phyloP scores from a whole-genome alignment of 805 yeast species.

The Ogataea haglerorum region DNA sequence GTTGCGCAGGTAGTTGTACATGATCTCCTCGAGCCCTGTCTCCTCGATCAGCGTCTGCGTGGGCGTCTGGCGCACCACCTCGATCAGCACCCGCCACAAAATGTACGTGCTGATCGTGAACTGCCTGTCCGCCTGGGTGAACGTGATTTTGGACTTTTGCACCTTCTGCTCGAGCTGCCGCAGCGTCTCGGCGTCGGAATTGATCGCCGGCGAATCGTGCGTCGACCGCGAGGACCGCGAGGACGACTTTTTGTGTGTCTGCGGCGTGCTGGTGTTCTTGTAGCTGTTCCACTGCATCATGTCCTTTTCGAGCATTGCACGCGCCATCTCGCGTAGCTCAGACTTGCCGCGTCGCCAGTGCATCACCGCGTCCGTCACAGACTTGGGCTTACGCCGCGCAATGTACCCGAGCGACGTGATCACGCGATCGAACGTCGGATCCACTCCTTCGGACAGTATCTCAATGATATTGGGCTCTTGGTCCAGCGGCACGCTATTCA shows the following conservation, averaged over 20 bases:
- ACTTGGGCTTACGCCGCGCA: constrained; percentile 86
- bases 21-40: constrained; percentile 84
- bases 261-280: constrained; percentile 8
- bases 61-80: constrained; percentile 85
- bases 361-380: constrained; percentile 97
- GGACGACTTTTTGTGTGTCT: constrained; percentile 24
- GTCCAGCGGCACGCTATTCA: constrained; percentile 57
- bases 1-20: constrained; percentile 81
- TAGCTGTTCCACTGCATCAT: constrained; percentile 24
- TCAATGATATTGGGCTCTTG: constrained; percentile 79
- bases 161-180: constrained; percentile 27
- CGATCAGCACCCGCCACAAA: constrained; percentile 86
- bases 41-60: constrained; percentile 72
- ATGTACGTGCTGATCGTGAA: constrained; percentile 84
- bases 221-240: constrained; percentile 21
- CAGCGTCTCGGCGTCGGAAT: constrained; percentile 12
- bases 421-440: constrained; percentile 80
- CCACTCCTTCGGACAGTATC: constrained; percentile 79
- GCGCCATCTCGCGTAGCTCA: constrained; percentile 70
- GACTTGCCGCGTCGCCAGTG: constrained; percentile 95
- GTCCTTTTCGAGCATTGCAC: constrained; percentile 47
- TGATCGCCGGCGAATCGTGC: constrained; percentile 11
- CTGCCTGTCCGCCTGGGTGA: constrained; percentile 81
- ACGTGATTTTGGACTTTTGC: constrained; percentile 54
- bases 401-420: constrained; percentile 85